These are phyloP conservation scores for Monilinia fructigena DNA, from an alignment of 2,329 filamentous ascomycete genomes.

Conservation along the genomic window DNA sequence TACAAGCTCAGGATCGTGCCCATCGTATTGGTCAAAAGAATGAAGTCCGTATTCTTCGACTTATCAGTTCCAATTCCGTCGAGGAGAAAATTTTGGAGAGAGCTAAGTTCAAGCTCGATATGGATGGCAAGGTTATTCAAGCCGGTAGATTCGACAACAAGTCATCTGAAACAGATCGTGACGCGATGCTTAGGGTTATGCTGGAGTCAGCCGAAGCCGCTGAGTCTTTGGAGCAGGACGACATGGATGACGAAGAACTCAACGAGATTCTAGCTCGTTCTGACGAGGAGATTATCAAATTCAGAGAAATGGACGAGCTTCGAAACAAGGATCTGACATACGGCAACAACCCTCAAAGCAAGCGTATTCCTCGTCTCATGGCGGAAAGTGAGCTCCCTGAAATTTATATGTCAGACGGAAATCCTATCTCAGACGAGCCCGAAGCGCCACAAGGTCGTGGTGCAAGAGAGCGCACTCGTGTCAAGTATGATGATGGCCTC, in stretches of 20 bases:
- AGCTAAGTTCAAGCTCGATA: conserved; percentile 96
- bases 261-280: conserved; percentile 91
- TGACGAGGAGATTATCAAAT: conserved; percentile 73
- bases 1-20: conserved; percentile 98
- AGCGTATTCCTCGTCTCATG: conserved; percentile 75
- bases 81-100: conserved; percentile 98
- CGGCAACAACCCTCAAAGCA: conserved; percentile 62
- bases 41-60: conserved; percentile 90
- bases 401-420: conserved; percentile 87
- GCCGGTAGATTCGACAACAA: conserved; percentile 99
- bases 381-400: conserved; percentile 85
- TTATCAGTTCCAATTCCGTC: conserved; percentile 95
- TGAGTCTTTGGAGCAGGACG: conserved; percentile 74
- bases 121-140: conserved; percentile 99
- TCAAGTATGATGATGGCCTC: conserved; percentile 94
- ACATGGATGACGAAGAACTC: conserved; percentile 98
- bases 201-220: conserved; percentile 78
- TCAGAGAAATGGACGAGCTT: conserved; percentile 81
- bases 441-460: conserved; percentile 81
- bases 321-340: conserved; percentile 66
- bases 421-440: conserved; percentile 74
- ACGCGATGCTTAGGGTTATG: conserved; percentile 91
- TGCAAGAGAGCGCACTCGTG: conserved; percentile 88
- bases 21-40: conserved; percentile 99
- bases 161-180: conserved; percentile 96